A percentile compares a stretch with the other conserved stretches of the same genome.
Conservation (phyloP, 2,329 filamentous ascomycete genomes). For the Colletotrichum tofieldiae region DNA sequence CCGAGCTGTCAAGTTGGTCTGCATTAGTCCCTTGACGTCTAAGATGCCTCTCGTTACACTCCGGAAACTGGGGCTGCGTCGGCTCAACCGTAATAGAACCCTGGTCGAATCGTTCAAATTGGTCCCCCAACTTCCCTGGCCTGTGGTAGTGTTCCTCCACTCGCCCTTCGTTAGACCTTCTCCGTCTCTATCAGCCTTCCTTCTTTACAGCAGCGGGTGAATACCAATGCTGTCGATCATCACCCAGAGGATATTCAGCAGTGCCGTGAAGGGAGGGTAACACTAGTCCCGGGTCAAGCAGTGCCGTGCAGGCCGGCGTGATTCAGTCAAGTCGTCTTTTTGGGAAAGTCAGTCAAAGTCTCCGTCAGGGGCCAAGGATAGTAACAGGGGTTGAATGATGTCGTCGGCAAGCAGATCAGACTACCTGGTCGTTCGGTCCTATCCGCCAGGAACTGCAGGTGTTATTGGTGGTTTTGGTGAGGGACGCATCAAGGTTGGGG, state of each 20-base stretch:
- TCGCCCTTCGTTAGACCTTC: neutral
- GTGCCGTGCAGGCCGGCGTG: constrained; percentile 26
- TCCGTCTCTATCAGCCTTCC: neutral
- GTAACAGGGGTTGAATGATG: constrained; percentile 32
- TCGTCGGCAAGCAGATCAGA: constrained; percentile 40
- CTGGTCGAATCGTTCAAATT: neutral
- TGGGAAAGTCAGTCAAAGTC: neutral
- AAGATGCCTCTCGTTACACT: constrained; percentile 13
- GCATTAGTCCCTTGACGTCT: constrained; percentile 32
- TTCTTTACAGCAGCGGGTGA: neutral
- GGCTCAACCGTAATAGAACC: constrained; percentile 12
- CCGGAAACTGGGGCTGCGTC: constrained; percentile 22
- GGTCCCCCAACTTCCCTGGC: neutral
- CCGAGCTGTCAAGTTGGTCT: constrained; percentile 36
- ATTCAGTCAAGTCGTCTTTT: constrained; percentile 1
- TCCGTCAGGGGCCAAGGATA: constrained; percentile 9
- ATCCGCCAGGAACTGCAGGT: constrained; percentile 32
- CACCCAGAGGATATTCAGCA: neutral
- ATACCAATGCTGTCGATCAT: neutral
- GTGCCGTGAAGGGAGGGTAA: constrained; percentile 4
- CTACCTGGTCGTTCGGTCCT: constrained; percentile 36
- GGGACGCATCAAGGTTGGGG: constrained; percentile 24
- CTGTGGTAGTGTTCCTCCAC: neutral
- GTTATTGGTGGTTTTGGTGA: constrained; percentile 32
- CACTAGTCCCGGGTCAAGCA: constrained; percentile 4